phyloP scores from a whole-genome alignment of 1,284 basidiomycete genomes.

The Sanguinoderma infundibulare region DNA sequence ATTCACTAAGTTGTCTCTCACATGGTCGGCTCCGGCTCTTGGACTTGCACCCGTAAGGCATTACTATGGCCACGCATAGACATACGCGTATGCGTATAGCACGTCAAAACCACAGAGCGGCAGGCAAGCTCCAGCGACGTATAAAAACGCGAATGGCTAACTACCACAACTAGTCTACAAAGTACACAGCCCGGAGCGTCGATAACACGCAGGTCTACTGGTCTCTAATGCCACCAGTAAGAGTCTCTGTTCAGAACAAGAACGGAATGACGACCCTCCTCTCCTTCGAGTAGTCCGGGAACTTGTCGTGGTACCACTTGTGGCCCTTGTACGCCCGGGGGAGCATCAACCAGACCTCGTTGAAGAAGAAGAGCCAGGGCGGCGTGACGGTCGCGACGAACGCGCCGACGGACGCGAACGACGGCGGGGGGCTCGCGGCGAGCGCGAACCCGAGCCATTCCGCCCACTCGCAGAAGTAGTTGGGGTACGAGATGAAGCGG shows the following conservation, averaged over 20 bases:
- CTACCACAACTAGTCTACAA: too few species aligned
- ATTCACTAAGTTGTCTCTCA: too few species aligned
- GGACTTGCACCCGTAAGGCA: too few species aligned
- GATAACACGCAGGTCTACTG: too few species aligned
- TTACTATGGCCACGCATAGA: too few species aligned
- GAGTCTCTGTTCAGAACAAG: slow-evolving; percentile 23
- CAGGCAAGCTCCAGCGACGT: too few species aligned
- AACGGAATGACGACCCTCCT: slow-evolving; percentile 59
- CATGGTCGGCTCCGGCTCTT: too few species aligned
- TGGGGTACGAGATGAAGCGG: slow-evolving; percentile 84
- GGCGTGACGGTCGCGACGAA: slow-evolving; percentile 45
- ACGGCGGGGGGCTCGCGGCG: slow-evolving; percentile 54
- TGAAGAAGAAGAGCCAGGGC: slow-evolving; percentile 77
- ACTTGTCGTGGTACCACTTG: slow-evolving; percentile 77
- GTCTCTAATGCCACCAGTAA: too few species aligned
- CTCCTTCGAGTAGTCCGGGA: slow-evolving; percentile 56
- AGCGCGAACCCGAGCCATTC: slow-evolving; percentile 86
- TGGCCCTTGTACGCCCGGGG: slow-evolving; percentile 83
- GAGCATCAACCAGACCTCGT: slow-evolving; percentile 76
- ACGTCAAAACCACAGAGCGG: too few species aligned
- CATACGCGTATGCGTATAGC: too few species aligned
- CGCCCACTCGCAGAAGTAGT: slow-evolving; percentile 92
- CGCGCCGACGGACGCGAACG: slow-evolving; percentile 29
- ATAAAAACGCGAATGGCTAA: too few species aligned
- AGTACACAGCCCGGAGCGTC: too few species aligned